phyloP scores from a whole-genome alignment of 2,329 filamentous ascomycete species.

The Aspergillus cejpii region DNA sequence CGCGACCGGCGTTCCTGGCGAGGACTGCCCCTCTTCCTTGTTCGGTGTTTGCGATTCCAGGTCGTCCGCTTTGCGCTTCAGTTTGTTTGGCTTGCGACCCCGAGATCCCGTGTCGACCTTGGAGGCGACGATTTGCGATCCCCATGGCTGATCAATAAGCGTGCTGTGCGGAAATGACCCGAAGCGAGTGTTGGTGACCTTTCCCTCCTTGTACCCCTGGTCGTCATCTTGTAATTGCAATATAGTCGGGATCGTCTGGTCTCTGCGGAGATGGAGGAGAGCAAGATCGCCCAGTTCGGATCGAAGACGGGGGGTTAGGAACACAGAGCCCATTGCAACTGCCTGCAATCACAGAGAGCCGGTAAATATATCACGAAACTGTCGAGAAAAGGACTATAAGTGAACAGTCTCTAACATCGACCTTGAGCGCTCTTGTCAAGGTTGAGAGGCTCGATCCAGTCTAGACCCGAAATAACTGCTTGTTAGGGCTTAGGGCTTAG shows the following conservation, averaged over 20 bases:
- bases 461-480: slow-evolving; percentile 2
- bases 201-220: slow-evolving; percentile 67
- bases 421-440: slow-evolving; percentile 9
- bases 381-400: not conserved
- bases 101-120: slow-evolving; percentile 87
- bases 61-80: slow-evolving; percentile 45
- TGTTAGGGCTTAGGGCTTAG: slow-evolving; percentile 22
- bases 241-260: slow-evolving; percentile 71
- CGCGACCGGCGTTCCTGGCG: slow-evolving; percentile 29
- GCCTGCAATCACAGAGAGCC: not conserved
- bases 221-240: slow-evolving; percentile 57
- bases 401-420: slow-evolving; percentile 8
- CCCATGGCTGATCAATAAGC: slow-evolving; percentile 74
- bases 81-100: slow-evolving; percentile 55
- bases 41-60: slow-evolving; percentile 31
- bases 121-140: slow-evolving; percentile 82
- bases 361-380: not conserved
- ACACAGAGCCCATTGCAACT: slow-evolving; percentile 57
- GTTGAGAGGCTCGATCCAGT: slow-evolving; percentile 3
- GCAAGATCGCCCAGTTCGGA: slow-evolving; percentile 64
- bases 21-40: slow-evolving; percentile 20
- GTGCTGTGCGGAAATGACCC: slow-evolving; percentile 82
- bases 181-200: slow-evolving; percentile 84
- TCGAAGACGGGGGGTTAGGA: slow-evolving; percentile 62
- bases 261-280: slow-evolving; percentile 81